Conservation (phyloP, 2,329 filamentous ascomycete species). For the Colletotrichum graminicola region DNA sequence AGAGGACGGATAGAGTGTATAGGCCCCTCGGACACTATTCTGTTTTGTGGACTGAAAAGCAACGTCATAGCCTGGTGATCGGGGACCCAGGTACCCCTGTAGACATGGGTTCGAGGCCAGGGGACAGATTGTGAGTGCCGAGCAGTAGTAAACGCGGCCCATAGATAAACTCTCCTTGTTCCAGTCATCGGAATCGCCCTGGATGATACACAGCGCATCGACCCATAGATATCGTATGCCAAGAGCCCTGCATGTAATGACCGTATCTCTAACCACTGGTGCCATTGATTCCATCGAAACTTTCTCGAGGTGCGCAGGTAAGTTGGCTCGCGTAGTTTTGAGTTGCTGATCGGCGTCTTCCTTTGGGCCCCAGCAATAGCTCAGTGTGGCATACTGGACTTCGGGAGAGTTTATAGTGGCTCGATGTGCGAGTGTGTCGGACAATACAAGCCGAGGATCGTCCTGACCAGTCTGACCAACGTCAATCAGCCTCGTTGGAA, state of each 20-base stretch:
- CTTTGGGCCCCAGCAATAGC: slow-evolving; percentile 20
- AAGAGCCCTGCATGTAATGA: slow-evolving; percentile 32
- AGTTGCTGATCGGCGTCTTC: not conserved
- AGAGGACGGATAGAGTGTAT: not conserved
- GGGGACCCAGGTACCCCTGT: not conserved
- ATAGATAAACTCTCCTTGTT: slow-evolving; percentile 12
- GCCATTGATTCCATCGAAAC: not conserved
- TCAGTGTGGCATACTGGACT: slow-evolving; percentile 8
- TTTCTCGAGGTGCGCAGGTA: not conserved
- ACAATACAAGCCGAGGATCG: not conserved
- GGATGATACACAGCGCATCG: slow-evolving; percentile 49
- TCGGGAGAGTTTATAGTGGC: not conserved
- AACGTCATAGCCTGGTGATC: not conserved
- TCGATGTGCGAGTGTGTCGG: not conserved
- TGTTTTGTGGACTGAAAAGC: not conserved
- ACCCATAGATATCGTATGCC: slow-evolving; percentile 48
- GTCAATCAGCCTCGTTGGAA: slow-evolving; percentile 16
- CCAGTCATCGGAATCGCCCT: slow-evolving; percentile 45
- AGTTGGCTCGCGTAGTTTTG: not conserved
- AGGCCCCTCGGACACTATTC: not conserved
- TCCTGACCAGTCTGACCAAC: not conserved
- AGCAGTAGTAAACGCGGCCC: slow-evolving; percentile 24
- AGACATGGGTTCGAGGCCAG: slow-evolving; percentile 4
- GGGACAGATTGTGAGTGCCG: slow-evolving; percentile 7
- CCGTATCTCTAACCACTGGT: slow-evolving; percentile 6